A percentile compares a stretch with the other conserved stretches of the same genome.
phyloP scores from a whole-genome alignment of 2,329 filamentous ascomycete genomes.

The Bipolaris oryzae region DNA sequence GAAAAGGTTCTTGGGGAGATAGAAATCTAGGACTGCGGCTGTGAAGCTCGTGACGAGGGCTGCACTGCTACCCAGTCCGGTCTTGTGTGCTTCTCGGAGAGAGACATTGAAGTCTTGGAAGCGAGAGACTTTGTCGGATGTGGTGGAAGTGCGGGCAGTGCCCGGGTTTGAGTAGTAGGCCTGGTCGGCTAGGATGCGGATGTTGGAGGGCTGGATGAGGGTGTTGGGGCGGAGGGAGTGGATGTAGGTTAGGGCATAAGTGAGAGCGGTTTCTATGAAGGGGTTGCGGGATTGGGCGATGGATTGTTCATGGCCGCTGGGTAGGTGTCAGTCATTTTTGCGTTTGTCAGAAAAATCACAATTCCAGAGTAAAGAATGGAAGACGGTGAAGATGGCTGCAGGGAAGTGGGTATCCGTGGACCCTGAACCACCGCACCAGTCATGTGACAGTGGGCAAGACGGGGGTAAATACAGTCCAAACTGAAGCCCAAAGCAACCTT shows the following conservation, averaged over 20 bases:
- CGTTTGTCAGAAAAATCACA: background rate
- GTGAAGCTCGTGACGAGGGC: slow-evolving; percentile 90
- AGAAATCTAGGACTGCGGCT: slow-evolving; percentile 76
- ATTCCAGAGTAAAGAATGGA: background rate
- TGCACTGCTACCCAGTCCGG: slow-evolving; percentile 91
- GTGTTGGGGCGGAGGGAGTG: slow-evolving; percentile 54
- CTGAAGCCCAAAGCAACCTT: background rate
- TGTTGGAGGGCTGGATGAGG: slow-evolving; percentile 69
- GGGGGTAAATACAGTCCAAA: background rate
- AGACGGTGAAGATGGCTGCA: too few species aligned
- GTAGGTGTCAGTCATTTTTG: slow-evolving; percentile 2
- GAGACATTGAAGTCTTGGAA: slow-evolving; percentile 81
- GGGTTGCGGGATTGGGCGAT: slow-evolving; percentile 66
- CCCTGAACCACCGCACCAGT: background rate
- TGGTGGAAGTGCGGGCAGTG: slow-evolving; percentile 11
- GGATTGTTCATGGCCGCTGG: slow-evolving; percentile 45
- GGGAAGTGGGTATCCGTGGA: background rate
- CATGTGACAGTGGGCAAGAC: background rate
- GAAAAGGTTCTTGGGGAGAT: slow-evolving; percentile 65
- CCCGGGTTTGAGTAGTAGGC: slow-evolving; percentile 82
- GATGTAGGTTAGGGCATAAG: slow-evolving; percentile 86
- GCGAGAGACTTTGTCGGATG: slow-evolving; percentile 47
- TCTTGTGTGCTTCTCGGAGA: slow-evolving; percentile 85
- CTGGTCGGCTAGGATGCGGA: slow-evolving; percentile 92
- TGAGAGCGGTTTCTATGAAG: slow-evolving; percentile 91